These are phyloP conservation scores for Globisporangium cystogenes DNA, from an alignment of 352 stramenopile species.

Conservation along the genomic window DNA sequence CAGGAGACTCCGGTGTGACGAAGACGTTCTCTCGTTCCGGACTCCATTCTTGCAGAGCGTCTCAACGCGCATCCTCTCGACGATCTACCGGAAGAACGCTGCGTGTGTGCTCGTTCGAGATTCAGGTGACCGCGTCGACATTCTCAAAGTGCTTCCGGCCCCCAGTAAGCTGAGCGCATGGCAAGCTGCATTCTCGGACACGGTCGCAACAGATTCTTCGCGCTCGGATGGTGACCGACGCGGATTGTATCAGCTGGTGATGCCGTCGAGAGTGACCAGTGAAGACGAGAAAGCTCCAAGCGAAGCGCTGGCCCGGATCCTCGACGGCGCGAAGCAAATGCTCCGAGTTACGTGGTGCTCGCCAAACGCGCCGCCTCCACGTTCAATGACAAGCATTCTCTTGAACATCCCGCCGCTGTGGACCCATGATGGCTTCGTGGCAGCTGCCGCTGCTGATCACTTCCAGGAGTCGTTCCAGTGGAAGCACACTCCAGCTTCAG, in stretches of 20 bases:
- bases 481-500: not conserved
- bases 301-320: constrained; percentile 1
- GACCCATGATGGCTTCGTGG: constrained; percentile 10
- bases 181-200: not conserved
- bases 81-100: constrained; percentile 7
- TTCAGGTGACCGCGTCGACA: not conserved
- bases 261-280: constrained; percentile 1
- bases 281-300: constrained; percentile 2
- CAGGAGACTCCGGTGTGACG: constrained; percentile 5
- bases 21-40: not conserved
- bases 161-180: not conserved
- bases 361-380: not conserved
- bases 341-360: not conserved
- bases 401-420: constrained; percentile 29
- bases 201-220: not conserved
- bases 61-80: constrained; percentile 3
- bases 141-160: constrained; percentile 4
- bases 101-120: constrained; percentile 3
- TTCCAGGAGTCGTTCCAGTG: constrained; percentile 12
- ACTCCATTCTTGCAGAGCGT: not conserved
- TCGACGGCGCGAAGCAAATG: not conserved
- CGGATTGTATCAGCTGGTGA: constrained; percentile 1
- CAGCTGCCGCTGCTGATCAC: constrained; percentile 3
- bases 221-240: not conserved
- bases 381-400: constrained; percentile 17